Evolutionary conservation across 805 yeast genomes (phyloP).

Genomic region (Saturnispora ahearnii): DNA sequence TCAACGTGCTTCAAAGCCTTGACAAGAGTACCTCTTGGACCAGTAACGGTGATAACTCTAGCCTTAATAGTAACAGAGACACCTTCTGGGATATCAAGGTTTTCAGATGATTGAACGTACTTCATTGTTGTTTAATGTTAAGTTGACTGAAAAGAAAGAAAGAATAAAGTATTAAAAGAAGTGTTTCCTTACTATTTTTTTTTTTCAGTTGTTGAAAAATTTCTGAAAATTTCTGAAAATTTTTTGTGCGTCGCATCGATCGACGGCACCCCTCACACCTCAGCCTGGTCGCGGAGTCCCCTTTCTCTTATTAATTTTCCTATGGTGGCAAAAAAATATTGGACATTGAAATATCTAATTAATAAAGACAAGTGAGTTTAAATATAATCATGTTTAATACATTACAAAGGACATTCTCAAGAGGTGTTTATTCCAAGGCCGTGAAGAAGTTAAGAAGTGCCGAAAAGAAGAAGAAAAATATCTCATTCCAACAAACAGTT

Average conservation of each 20-base stretch:
- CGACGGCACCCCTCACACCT: conserved; percentile 11
- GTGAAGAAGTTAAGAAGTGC: conserved; percentile 11
- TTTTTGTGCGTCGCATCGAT: conserved; percentile 10
- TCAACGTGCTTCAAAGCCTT: conserved; percentile 92
- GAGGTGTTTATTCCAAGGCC: conserved; percentile 10
- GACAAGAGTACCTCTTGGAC: conserved; percentile 93
- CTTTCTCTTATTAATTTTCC: not conserved
- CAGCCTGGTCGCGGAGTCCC: not conserved
- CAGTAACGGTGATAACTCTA: conserved; percentile 81
- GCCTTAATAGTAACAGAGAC: conserved; percentile 88
- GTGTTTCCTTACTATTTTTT: not conserved
- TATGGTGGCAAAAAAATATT: not conserved
- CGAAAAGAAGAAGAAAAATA: conserved; percentile 26
- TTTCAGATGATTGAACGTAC: conserved; percentile 54
- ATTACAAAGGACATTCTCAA: not conserved
- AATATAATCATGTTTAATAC: not conserved
- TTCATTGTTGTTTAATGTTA: conserved; percentile 32
- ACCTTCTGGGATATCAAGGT: conserved; percentile 74
- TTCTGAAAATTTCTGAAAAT: not conserved
- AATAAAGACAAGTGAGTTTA: not conserved
- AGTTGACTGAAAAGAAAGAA: not conserved
- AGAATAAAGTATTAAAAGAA: not conserved
- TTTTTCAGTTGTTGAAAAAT: not conserved
- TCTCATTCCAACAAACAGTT: conserved; percentile 15
- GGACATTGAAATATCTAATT: not conserved